Evolutionary conservation across 139 green algal species (phyloP), one percentile per base, ranked within the genome.

Genomic region (Limnomonas spitsbergensis): DNA sequence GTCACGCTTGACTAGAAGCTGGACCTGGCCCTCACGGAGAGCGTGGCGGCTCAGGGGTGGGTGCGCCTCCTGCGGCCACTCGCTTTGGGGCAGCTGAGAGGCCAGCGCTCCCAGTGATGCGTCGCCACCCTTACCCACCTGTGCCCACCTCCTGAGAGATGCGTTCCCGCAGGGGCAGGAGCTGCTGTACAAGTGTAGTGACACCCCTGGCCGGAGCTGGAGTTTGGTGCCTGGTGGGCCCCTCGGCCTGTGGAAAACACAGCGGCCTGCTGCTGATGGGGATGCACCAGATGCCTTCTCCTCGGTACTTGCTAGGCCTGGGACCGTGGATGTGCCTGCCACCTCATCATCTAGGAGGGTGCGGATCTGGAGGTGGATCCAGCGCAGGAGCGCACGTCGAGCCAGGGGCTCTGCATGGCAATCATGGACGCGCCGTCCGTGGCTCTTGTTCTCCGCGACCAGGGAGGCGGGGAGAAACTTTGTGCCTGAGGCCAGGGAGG

Each of bases 131-230:
- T 66, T 66, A 4, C 70, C 70, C 2, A 38, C 40, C n/a, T 61
- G 39, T 26, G 70, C 70, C 70, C 70, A 77, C 3, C 70, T 36
- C 9, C 70, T 34, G 14, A 77, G 70, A 3, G 70, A 36, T 3
- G 70, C 70, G 40, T 77, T 77, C 6, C 70, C 70, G 29, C 70
- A 77, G n/a, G 70, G 70, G 70, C 70, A 77, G 40, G 70, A 77
- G 70, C 70, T 77, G 70, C 70, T 66, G 39, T 77, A 77, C 6
- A 77, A 66, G 40, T 77, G 70, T 14, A 77, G 70, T 4, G 70
- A 24, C n/a, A 38, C 37, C 4, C 70, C 70, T 26, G 26, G 27
- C 4, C 34, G 39, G 37, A 77, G 29, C 40, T 27, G 6, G 24
- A 38, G 39, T 31, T 47, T 47, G 67, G 7, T 34, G 9, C 4